Evolutionary conservation across 1,284 basidiomycete species (phyloP), one percentile per base, ranked within the genome.

Genomic region (Tylopilus sp.): DNA sequence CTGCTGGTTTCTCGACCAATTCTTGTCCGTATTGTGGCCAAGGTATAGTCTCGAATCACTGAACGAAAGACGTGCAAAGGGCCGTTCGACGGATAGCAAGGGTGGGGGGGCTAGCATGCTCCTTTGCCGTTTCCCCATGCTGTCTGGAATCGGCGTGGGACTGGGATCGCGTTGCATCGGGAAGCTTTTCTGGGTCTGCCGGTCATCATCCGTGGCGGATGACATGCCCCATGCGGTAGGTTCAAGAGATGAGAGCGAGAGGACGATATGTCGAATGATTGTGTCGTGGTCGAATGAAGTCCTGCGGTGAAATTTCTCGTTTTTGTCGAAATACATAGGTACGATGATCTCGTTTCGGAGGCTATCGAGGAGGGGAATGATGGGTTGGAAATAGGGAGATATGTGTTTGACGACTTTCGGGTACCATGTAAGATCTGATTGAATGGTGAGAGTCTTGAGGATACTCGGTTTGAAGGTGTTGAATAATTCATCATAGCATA

Each of bases 401-500:
- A 55, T 55, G 7, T 55, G 36, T 6, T 38, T 55, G 36, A 55
- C 33, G 13, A 55, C 15, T 9, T 10, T 10, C n/a, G 54, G 54
- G 33, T 38, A 19, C 22, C 54, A 55, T 10, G 7, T 19, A 1
- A 55, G 12, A 22, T 55, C 33, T 10, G 36, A 55, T 36, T 32
- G 16, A 39, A 55, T 24, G 12, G 15, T 55, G n/a, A 55, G 19
- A 4, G 54, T 55, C 15, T 55, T 55, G 33, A 22, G 54, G n/a
- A 55, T 10, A 15, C 54, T 55, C 8, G 36, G 36, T 12, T 55
- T 15, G 33, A 38, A 39, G 19, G 54, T 55, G 32, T 55, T 55
- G 54, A 55, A 55, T n/a, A 55, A n/a, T 29, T 55, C 38, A 36
- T 55, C 36, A 24, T 38, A 55, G 22, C 54, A 55, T 36, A 39